Percentiles rank a stretch among this genome's conserved stretches.
Evolutionary conservation across 2,329 filamentous ascomycete genomes (phyloP).

Genomic region (Microdochium bolleyi): DNA sequence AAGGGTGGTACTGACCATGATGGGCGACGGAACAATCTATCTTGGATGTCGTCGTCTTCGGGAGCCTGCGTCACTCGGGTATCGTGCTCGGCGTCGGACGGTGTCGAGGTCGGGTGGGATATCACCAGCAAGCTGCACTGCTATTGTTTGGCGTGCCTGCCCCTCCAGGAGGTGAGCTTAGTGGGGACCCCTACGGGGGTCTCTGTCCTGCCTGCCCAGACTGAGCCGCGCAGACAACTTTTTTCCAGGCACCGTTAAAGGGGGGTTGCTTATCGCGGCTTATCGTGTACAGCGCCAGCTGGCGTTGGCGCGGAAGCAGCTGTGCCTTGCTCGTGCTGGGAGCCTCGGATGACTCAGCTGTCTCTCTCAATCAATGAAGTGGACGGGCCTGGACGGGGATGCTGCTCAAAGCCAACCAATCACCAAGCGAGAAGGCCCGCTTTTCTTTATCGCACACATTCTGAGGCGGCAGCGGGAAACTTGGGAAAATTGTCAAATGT

Average conservation of each 20-base stretch:
- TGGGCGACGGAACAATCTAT: background rate
- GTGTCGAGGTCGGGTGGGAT: background rate
- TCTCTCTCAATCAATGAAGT: too few species aligned
- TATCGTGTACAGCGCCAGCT: background rate
- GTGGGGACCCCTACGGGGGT: background rate
- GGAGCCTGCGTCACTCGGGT: background rate
- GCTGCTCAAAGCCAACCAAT: background rate
- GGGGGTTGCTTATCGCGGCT: background rate
- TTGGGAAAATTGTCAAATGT: conserved; percentile 1
- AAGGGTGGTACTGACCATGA: background rate
- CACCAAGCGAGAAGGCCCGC: background rate
- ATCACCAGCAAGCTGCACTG: background rate
- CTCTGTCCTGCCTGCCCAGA: background rate
- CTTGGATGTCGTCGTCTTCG: background rate
- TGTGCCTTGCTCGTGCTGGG: background rate
- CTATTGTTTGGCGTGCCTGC: background rate
- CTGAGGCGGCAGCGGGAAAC: background rate
- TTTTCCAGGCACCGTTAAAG: background rate
- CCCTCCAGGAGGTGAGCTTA: background rate
- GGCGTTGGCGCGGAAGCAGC: background rate
- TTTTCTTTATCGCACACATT: background rate
- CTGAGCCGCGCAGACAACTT: background rate
- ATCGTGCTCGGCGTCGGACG: background rate
- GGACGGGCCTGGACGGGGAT: background rate
- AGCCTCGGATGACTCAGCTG: background rate